Percentiles rank a stretch among this genome's conserved stretches.
These are phyloP conservation scores for Verticillium albo-atrum DNA, from an alignment of 2,329 filamentous ascomycete species.

Conservation along the genomic window DNA sequence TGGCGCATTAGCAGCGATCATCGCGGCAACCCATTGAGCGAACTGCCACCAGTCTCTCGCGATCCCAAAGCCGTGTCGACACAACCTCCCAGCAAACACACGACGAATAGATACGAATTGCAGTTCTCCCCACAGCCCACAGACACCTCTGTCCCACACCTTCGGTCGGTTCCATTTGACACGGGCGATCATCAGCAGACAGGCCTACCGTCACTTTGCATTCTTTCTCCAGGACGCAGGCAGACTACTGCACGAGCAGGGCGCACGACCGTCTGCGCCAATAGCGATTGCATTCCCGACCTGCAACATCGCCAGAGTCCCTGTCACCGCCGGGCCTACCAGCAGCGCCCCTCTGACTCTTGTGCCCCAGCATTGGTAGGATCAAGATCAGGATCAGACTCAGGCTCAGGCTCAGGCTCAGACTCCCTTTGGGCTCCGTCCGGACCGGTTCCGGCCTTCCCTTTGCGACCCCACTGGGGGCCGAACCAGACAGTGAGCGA, in stretches of 20 bases:
- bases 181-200: neutral
- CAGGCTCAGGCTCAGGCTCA: too few relatives aligned
- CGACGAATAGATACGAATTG: neutral
- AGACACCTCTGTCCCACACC: neutral
- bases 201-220: neutral
- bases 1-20: neutral
- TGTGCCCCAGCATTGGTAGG: too few relatives aligned
- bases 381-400: neutral
- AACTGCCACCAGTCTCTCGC: neutral
- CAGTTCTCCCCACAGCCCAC: neutral
- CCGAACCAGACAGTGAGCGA: neutral
- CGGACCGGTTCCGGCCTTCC: neutral
- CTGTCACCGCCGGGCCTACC: constrained; percentile 6
- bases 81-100: neutral
- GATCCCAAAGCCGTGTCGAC: neutral
- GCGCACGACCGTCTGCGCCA: constrained; percentile 7
- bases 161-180: neutral
- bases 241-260: constrained; percentile 3
- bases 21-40: neutral
- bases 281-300: constrained; percentile 11
- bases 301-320: constrained; percentile 3
- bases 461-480: neutral
- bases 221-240: neutral
- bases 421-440: neutral
- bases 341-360: neutral